These are phyloP conservation scores for Lipomyces mesembrius DNA, from an alignment of 805 yeast species.

Conservation along the genomic window DNA sequence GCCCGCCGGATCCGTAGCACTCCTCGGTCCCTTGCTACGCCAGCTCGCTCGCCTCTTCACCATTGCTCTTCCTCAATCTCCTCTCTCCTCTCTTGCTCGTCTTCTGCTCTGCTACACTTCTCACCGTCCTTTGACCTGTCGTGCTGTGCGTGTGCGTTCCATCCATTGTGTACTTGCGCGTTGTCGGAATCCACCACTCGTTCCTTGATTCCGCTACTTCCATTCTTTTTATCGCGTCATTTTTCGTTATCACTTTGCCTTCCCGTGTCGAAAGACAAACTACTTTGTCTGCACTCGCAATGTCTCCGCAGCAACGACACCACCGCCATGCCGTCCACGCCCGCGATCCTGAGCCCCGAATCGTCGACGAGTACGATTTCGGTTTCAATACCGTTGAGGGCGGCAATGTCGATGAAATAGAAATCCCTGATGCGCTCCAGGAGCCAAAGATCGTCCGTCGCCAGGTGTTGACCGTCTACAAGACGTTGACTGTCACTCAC, in stretches of 20 bases:
- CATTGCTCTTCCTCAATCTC: background rate
- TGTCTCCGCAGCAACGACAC: slow-evolving; percentile 1
- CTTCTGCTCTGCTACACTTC: background rate
- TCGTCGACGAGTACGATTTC: slow-evolving; percentile 10
- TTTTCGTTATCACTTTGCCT: background rate
- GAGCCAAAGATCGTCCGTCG: slow-evolving; percentile 25
- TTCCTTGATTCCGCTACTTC: background rate
- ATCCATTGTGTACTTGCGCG: background rate
- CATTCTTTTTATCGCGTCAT: background rate
- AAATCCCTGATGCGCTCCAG: slow-evolving; percentile 6
- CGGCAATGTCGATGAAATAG: slow-evolving; percentile 11
- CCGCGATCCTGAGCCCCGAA: slow-evolving; percentile 6
- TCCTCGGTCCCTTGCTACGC: background rate
- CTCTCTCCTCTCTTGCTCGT: slow-evolving; percentile 4
- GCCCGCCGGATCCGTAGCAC: background rate
- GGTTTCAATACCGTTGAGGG: background rate
- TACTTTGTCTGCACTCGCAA: background rate
- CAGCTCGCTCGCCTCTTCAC: background rate
- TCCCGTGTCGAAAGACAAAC: background rate
- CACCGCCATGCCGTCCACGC: slow-evolving; percentile 1
- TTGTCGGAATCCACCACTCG: background rate
- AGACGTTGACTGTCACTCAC: slow-evolving; percentile 31
- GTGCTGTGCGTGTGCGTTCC: slow-evolving; percentile 1
- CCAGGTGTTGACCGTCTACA: slow-evolving; percentile 30
- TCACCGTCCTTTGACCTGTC: slow-evolving; percentile 4